Percentiles rank a stretch among this genome's conserved stretches.
Evolutionary conservation across 225 moss, liverwort and hornwort species (phyloP).

Genomic region (Thuidium tamariscinum): DNA sequence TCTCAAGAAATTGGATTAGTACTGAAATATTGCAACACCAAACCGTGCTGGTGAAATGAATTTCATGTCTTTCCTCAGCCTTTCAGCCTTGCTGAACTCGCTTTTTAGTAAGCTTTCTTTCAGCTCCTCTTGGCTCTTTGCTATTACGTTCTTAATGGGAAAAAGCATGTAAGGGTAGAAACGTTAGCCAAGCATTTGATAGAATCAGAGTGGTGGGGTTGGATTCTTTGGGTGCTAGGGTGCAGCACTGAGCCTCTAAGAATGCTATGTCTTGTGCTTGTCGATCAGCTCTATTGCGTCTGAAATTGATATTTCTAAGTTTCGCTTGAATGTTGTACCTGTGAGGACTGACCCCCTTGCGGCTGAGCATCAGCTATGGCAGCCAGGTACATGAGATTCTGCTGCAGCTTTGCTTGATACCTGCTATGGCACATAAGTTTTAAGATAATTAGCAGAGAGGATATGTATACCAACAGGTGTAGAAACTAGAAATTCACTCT

Average conservation of each 20-base stretch:
- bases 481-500: not conserved
- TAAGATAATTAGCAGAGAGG: not conserved
- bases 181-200: not conserved
- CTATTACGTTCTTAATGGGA: not conserved
- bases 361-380: conserved; percentile 57
- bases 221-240: not conserved
- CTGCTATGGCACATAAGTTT: conserved; percentile 18
- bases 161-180: not conserved
- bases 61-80: not conserved
- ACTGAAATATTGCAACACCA: not conserved
- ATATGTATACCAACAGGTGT: not conserved
- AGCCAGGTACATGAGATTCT: conserved; percentile 53
- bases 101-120: not conserved
- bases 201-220: not conserved
- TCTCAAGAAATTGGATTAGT: not conserved
- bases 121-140: not conserved
- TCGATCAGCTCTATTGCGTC: not conserved
- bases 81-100: not conserved
- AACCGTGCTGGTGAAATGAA: not conserved
- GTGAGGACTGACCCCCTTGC: conserved; percentile 40
- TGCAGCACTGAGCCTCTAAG: not conserved
- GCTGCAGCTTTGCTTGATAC: conserved; percentile 59
- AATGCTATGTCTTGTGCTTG: not conserved
- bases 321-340: conserved; percentile 7
- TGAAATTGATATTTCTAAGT: not conserved